Percentiles rank a stretch among this genome's conserved stretches.
Conservation (phyloP, 805 yeast genomes). For the Kuraishia ogatae region DNA sequence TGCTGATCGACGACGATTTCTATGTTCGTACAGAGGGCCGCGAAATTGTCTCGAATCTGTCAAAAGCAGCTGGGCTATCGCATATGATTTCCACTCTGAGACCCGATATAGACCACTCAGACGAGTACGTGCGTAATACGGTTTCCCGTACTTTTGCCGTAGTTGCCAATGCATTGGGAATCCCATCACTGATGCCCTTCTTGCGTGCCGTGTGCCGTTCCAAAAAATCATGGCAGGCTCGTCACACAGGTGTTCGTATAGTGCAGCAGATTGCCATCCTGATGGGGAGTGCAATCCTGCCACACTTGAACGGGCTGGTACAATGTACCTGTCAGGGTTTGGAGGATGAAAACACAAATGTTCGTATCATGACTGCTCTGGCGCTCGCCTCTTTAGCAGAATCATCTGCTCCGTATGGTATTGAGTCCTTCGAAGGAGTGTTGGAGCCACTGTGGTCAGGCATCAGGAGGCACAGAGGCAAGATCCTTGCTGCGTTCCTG, state of each 20-base stretch:
- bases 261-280: conserved; percentile 68
- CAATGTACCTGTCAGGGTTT: conserved; percentile 51
- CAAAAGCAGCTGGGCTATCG: conserved; percentile 78
- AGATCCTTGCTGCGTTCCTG: conserved; percentile 64
- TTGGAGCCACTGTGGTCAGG: conserved; percentile 81
- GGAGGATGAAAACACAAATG: conserved; percentile 58
- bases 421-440: conserved; percentile 71
- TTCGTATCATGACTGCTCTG: conserved; percentile 62
- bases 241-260: conserved; percentile 74
- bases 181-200: conserved; percentile 67
- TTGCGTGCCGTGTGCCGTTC: conserved; percentile 72
- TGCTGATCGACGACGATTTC: conserved; percentile 71
- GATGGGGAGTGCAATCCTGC: conserved; percentile 66
- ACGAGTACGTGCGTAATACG: conserved; percentile 69
- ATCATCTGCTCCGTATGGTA: conserved; percentile 79
- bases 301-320: conserved; percentile 60
- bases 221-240: conserved; percentile 69
- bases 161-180: conserved; percentile 72
- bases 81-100: conserved; percentile 72
- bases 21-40: conserved; percentile 71
- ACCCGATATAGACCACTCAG: conserved; percentile 75
- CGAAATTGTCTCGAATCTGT: conserved; percentile 64
- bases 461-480: conserved; percentile 67
- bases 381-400: conserved; percentile 74
- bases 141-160: conserved; percentile 80